Evolutionary conservation across 73 alveolate species (phyloP), one percentile per base, ranked within the genome.

Genomic region (Paramecium octaurelia): DNA sequence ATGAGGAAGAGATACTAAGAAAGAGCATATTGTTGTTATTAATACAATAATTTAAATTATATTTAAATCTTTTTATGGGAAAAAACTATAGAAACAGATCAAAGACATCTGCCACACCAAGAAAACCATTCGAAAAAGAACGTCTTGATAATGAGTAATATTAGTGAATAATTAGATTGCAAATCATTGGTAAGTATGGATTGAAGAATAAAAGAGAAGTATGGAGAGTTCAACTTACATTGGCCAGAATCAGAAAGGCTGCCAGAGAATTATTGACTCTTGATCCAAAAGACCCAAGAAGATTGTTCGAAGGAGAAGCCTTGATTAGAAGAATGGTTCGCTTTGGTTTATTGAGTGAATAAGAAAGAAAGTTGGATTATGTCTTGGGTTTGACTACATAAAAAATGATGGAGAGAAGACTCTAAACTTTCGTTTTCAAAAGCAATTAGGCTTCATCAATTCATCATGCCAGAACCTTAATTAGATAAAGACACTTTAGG

Each of bases 171-270:
- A 31, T 27, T 64, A 89, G 94, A 94, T 71, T 98, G 96, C 92
- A 94, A 93, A 93, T 98, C 94, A 92, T 98, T 90, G 99, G 99
- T 57, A 97, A 96, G 90, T 98, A 96, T 92, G 99, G 99, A 92
- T 93, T 98, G 93, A 97, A 96, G 96, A 97, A 97, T 97, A 98
- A 98, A 96, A 98, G 99, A 95, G 99, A 98, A 95, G 99, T 97
- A 91, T 96, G 98, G 98, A 97, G 99, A 93, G 99, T 97, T 80
- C 96, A 96, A 95, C 94, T 94, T 57, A 94, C 97, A 40, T 96
- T 98, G 80, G 99, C 99, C 70, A 97, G 98, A 96, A 96, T 98
- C 94, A 97, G 99, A 93, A 97, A 98, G 88, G 99, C 99, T 40
- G 99, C 99, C 27, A 96, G 99, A 92, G 98, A 97, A 54, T 96